Conservation (phyloP, 2,329 filamentous ascomycete genomes). For the Cladosporium halotolerans region DNA sequence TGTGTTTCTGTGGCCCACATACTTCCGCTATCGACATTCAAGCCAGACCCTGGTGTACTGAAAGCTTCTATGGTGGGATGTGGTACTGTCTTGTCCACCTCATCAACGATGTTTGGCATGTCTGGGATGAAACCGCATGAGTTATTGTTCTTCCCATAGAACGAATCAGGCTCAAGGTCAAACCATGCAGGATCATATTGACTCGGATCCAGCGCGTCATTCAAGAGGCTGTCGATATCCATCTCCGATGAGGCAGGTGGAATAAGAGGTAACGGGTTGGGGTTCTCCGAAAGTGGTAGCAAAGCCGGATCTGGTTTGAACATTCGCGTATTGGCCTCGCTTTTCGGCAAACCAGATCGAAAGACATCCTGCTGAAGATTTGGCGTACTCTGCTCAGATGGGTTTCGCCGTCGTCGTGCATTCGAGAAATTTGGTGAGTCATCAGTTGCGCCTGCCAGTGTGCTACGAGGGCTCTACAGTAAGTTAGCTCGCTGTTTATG, state of each 20-base stretch:
- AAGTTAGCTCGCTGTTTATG: background rate
- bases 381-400: slow-evolving; percentile 5
- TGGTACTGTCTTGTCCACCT: slow-evolving; percentile 21
- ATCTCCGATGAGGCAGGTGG: slow-evolving; percentile 4
- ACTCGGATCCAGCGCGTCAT: slow-evolving; percentile 12
- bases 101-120: slow-evolving; percentile 27
- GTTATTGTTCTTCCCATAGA: slow-evolving; percentile 25
- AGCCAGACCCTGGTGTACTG: slow-evolving; percentile 1
- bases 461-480: slow-evolving; percentile 6
- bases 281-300: background rate
- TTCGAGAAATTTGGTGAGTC: slow-evolving; percentile 2
- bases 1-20: slow-evolving; percentile 27
- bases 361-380: slow-evolving; percentile 1
- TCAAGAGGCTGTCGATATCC: slow-evolving; percentile 10
- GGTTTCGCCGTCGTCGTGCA: slow-evolving; percentile 1
- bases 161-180: slow-evolving; percentile 26
- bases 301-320: slow-evolving; percentile 4
- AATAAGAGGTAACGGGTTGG: background rate
- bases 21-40: slow-evolving; percentile 13
- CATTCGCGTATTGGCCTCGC: background rate
- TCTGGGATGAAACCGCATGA: slow-evolving; percentile 29
- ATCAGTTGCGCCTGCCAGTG: slow-evolving; percentile 1
- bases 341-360: background rate
- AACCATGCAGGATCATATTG: slow-evolving; percentile 28
- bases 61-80: slow-evolving; percentile 2